Conservation (phyloP, 345 rosid species). For the Eucalyptus microcorys region DNA sequence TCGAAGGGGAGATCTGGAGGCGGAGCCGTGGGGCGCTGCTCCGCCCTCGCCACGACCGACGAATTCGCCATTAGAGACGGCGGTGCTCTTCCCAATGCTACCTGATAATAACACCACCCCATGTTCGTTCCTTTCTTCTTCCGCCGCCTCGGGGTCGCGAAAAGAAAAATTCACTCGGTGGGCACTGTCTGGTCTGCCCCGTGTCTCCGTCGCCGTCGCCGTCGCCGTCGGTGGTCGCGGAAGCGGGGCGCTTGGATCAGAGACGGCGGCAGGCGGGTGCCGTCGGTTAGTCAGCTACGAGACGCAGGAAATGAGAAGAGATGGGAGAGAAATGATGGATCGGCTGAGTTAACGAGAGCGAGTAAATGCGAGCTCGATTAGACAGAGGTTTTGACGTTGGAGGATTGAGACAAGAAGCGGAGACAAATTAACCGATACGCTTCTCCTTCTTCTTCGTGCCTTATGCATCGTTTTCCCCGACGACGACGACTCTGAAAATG, state of each 20-base stretch:
- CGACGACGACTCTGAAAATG: neutral
- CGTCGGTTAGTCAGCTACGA: neutral
- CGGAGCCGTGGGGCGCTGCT: slow-evolving; percentile 18
- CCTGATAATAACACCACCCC: neutral
- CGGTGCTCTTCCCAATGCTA: neutral
- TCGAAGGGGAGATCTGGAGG: slow-evolving; percentile 27
- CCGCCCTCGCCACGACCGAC: slow-evolving; percentile 4
- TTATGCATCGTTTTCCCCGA: neutral
- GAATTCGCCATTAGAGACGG: slow-evolving; percentile 12
- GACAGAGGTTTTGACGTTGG: neutral
- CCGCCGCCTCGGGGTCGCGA: neutral
- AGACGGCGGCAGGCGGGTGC: neutral
- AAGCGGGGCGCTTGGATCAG: neutral
- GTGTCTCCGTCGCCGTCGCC: neutral
- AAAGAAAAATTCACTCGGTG: neutral
- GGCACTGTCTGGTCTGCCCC: neutral
- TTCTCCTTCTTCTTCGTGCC: neutral
- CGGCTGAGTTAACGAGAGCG: neutral
- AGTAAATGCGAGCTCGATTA: neutral
- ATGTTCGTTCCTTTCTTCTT: neutral
- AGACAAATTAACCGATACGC: neutral
- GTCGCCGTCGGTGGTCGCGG: neutral
- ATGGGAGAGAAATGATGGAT: neutral
- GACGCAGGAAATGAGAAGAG: neutral
- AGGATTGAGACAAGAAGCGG: neutral